phyloP scores from a whole-genome alignment of 169 alveolate genomes.

The Plasmodium gallinaceum region DNA sequence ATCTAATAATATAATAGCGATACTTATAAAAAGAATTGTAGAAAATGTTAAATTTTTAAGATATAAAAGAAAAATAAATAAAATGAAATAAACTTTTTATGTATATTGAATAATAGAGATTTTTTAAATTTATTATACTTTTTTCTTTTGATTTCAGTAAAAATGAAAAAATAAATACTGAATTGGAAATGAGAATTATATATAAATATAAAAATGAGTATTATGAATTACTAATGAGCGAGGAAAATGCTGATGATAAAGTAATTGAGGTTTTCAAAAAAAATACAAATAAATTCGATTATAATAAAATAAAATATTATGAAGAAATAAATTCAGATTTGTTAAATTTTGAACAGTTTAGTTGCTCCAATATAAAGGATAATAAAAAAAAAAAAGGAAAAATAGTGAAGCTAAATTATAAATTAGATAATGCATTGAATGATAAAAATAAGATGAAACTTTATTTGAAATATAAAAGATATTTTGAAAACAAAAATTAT shows the following conservation, averaged over 20 bases:
- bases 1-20: too few relatives aligned
- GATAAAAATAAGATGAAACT: background rate
- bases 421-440: background rate
- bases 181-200: constrained; percentile 41
- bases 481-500: constrained; percentile 26
- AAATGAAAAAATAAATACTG: background rate
- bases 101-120: background rate
- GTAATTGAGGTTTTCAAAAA: constrained; percentile 30
- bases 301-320: background rate
- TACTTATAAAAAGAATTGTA: too few relatives aligned
- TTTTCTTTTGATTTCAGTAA: background rate
- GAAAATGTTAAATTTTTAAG: too few relatives aligned
- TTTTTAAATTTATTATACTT: background rate
- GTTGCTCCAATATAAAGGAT: background rate
- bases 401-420: background rate
- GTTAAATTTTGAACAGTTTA: constrained; percentile 40
- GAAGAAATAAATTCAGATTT: constrained; percentile 45
- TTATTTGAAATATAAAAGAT: constrained; percentile 15
- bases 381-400: background rate
- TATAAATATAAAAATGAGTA: constrained; percentile 42
- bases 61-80: too few relatives aligned
- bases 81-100: too few relatives aligned
- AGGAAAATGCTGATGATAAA: constrained; percentile 44
- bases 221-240: constrained; percentile 41
- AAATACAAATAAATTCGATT: constrained; percentile 30